These are phyloP conservation scores for Claviceps arundinis DNA, from an alignment of 2,329 filamentous ascomycete genomes.

Conservation along the genomic window DNA sequence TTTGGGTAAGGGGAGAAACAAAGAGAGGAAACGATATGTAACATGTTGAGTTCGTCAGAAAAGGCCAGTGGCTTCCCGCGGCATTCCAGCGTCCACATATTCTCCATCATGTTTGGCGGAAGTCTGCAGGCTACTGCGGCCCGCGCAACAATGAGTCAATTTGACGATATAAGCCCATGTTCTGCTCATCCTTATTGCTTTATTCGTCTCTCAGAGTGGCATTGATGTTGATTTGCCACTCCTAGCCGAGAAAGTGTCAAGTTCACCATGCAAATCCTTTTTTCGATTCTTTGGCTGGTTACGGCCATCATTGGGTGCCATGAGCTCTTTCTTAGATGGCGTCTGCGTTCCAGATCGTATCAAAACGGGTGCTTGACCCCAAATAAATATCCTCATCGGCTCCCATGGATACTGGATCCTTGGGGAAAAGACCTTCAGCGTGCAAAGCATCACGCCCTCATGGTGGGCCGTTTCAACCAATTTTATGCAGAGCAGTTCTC, in stretches of 20 bases:
- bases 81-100: background rate
- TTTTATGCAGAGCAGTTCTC: slow-evolving; percentile 4
- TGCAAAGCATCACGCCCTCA: background rate
- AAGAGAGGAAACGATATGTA: background rate
- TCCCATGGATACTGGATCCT: slow-evolving; percentile 5
- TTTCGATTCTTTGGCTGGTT: background rate
- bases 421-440: slow-evolving; percentile 2
- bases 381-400: slow-evolving; percentile 3
- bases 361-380: slow-evolving; percentile 1
- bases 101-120: background rate
- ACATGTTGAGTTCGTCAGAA: background rate
- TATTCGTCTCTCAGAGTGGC: background rate
- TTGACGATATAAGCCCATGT: background rate
- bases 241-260: background rate
- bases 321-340: background rate
- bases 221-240: background rate
- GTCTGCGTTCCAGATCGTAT: background rate
- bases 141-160: background rate
- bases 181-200: background rate
- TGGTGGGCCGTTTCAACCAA: background rate
- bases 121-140: background rate
- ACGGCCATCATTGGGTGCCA: background rate
- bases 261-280: background rate
- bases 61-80: background rate
- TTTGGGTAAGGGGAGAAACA: background rate